Evolutionary conservation across 768 basidiomycete genomes (phyloP).

Genomic region (Sutorius australiensis): DNA sequence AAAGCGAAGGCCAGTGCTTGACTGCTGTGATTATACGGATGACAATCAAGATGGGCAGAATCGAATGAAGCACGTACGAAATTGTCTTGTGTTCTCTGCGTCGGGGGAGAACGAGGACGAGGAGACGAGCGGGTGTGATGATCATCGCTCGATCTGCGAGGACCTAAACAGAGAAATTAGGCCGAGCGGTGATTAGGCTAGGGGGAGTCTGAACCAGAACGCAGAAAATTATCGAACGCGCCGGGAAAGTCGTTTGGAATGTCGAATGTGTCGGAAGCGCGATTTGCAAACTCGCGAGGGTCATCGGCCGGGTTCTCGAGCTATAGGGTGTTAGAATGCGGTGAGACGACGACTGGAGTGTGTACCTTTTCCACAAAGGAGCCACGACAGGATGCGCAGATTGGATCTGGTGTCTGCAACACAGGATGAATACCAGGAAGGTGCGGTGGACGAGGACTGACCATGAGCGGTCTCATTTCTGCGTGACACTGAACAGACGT

Average conservation of each 20-base stretch:
- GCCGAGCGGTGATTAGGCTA: background rate
- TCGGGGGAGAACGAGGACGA: conserved; percentile 16
- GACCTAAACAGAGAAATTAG: conserved; percentile 6
- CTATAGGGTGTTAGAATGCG: conserved; percentile 34
- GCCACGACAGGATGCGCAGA: conserved; percentile 78
- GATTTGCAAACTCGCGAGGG: conserved; percentile 61
- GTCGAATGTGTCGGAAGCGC: conserved; percentile 24
- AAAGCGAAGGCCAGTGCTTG: conserved; percentile 31
- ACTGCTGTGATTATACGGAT: conserved; percentile 5
- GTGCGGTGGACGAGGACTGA: conserved; percentile 28
- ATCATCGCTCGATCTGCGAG: background rate
- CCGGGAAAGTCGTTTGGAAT: conserved; percentile 34
- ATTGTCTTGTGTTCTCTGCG: conserved; percentile 13
- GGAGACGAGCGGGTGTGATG: background rate
- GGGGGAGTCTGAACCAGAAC: conserved; percentile 33
- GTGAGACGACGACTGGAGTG: background rate
- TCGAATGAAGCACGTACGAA: conserved; percentile 9
- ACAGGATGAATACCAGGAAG: background rate
- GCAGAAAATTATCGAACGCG: conserved; percentile 45
- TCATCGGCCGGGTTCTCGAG: conserved; percentile 74
- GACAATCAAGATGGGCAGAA: background rate
- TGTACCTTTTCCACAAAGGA: conserved; percentile 76
- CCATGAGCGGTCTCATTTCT: conserved; percentile 88
- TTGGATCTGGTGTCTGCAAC: conserved; percentile 69
- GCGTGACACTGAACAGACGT: conserved; percentile 62